phyloP scores from a whole-genome alignment of 2,329 filamentous ascomycete species.

The Emergomyces orientalis region DNA sequence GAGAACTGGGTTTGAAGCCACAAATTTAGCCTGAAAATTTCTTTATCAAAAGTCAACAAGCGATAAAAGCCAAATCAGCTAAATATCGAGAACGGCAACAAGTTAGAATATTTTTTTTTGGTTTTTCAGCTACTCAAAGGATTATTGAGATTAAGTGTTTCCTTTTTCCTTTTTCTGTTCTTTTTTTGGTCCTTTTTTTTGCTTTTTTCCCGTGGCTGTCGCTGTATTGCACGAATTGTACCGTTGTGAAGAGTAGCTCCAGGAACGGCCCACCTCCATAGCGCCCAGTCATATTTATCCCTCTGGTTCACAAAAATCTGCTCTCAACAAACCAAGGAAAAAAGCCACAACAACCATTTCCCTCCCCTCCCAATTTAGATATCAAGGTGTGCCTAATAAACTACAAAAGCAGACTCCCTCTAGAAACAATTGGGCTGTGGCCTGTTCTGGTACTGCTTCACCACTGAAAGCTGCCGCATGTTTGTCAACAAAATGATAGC shows the following conservation, averaged over 20 bases:
- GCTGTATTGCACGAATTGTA: no score
- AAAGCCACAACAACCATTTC: not conserved
- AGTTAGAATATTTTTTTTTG: no score
- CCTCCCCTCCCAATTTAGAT: not conserved
- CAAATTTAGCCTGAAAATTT: not conserved
- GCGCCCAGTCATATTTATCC: not conserved
- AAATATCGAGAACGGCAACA: no score
- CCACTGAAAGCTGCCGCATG: constrained; percentile 10
- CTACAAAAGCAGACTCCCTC: not conserved
- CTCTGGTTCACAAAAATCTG: constrained; percentile 2
- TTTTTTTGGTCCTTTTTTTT: not conserved
- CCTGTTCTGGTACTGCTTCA: not conserved
- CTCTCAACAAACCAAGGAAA: not conserved
- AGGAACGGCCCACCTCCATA: not conserved
- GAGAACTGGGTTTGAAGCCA: not conserved
- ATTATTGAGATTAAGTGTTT: no score
- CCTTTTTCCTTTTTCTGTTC: not conserved
- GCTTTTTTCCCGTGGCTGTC: no score
- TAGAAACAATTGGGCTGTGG: not conserved
- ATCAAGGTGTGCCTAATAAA: not conserved
- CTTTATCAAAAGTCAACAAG: not conserved
- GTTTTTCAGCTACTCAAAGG: not conserved
- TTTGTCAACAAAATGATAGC: constrained; percentile 31
- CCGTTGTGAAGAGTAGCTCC: not conserved
- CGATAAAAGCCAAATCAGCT: not conserved